These are phyloP conservation scores for Chlamydomonas sp. DNA, from an alignment of 139 green algal species.

Conservation along the genomic window DNA sequence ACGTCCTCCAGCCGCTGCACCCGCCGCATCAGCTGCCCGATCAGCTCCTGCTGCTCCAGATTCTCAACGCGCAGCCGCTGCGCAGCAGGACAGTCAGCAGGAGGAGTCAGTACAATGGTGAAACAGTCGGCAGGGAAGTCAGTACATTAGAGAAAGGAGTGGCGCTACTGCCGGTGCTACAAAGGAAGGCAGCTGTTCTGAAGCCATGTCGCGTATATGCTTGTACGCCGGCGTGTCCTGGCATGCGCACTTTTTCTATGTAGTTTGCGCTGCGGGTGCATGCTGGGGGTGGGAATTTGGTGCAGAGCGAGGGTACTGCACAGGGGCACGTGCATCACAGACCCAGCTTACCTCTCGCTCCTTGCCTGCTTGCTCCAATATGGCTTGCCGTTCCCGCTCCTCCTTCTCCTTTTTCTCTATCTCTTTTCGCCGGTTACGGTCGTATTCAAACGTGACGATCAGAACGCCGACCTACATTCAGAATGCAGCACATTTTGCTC, in stretches of 20 bases:
- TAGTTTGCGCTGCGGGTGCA: too few relatives aligned
- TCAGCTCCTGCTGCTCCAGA: constrained; percentile 58
- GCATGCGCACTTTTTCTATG: too few relatives aligned
- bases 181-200: too few relatives aligned
- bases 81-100: background rate
- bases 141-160: too few relatives aligned
- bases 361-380: constrained; percentile 37
- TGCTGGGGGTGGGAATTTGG: too few relatives aligned
- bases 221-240: too few relatives aligned
- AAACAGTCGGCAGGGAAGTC: too few relatives aligned
- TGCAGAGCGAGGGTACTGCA: too few relatives aligned
- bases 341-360: constrained; percentile 59
- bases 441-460: constrained; percentile 65
- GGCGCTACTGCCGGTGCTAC: too few relatives aligned
- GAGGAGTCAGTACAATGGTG: background rate
- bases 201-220: too few relatives aligned
- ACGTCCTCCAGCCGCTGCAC: constrained; percentile 53
- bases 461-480: constrained; percentile 58
- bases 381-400: constrained; percentile 43
- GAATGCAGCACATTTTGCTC: background rate
- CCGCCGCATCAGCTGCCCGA: constrained; percentile 49
- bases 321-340: background rate
- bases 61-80: constrained; percentile 59
- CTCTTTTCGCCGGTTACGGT: constrained; percentile 60
- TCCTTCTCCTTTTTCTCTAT: constrained; percentile 63